Base-by-base conservation (phyloP, 495 filamentous ascomycete species). In the Aspergillus hancockii region DNA sequence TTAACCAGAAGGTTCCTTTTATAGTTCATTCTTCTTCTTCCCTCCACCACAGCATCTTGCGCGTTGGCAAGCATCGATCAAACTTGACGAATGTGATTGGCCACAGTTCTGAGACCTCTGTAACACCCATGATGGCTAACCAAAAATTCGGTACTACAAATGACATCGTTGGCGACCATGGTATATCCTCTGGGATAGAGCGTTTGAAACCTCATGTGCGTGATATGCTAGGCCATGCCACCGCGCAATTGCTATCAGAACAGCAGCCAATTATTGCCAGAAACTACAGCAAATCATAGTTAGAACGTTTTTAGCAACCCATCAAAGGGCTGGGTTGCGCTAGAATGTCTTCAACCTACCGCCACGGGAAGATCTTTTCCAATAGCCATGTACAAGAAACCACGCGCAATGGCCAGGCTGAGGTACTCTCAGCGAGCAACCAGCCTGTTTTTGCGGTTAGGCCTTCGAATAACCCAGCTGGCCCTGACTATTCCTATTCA, bases 401-500 rank as follows among this genome's bases (percentile, higher is more conserved):
- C 12, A 23, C 9, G 12, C 13, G 6, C 18, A 22, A 47, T 21
- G 10, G 2, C 1, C 1, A 47, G 1, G 19, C 43, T 0, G 43
- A 47, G 3, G 19, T n/a, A 23, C 8, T 1, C 21, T 23, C 4
- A 3, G 8, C 8, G 43, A 22, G 19, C 10, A 12, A 47, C 12
- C 19, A 16, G 6, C 13, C 43, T 23, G 19, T 13, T 23, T 47
- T 6, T 22, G 18, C 9, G 8, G 13, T 47, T 18, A 45, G 8
- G 22, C 22, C 8, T 21, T 13, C 23, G 6, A 23, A 19, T 55
- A 30, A 19, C 23, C 30, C 34, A 25, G 23, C 49, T 41, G 50
- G 49, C 23, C 36, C 40, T 23, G 55, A 40, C 14, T 58, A 63
- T 43, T 53, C 59, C 6, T 55, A 52, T 53, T 32, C 52, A 8